A percentile compares a stretch with the other conserved stretches of the same genome.
Evolutionary conservation across 2,329 filamentous ascomycete genomes (phyloP).

Genomic region (Aspergillus eucalypticola): DNA sequence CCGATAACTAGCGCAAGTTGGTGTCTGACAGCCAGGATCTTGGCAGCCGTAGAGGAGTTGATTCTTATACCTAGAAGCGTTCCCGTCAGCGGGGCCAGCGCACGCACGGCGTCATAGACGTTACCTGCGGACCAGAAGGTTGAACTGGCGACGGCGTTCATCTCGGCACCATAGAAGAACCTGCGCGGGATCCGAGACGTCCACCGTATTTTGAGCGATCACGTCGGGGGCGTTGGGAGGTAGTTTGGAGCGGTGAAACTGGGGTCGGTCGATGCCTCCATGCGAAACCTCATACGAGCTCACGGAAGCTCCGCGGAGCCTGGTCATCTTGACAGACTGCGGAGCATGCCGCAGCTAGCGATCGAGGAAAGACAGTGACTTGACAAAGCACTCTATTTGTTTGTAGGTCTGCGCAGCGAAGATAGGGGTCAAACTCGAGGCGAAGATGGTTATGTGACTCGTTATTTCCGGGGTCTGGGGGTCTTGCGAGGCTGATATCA

Average conservation of each 20-base stretch:
- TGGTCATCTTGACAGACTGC: slow-evolving; percentile 38
- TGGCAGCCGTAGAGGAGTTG: slow-evolving; percentile 84
- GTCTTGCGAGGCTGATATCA: background rate
- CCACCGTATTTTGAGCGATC: slow-evolving; percentile 42
- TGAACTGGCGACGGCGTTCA: slow-evolving; percentile 47
- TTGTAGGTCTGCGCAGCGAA: background rate
- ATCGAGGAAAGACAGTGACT: background rate
- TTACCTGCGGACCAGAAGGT: slow-evolving; percentile 67
- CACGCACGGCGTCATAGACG: slow-evolving; percentile 23
- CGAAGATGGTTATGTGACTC: background rate
- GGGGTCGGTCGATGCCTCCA: slow-evolving; percentile 29
- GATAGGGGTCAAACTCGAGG: background rate
- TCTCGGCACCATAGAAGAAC: slow-evolving; percentile 43
- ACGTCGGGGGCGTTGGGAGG: slow-evolving; percentile 43
- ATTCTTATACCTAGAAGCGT: slow-evolving; percentile 63
- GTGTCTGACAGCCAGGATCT: slow-evolving; percentile 65
- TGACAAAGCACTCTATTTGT: background rate
- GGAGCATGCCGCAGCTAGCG: slow-evolving; percentile 30
- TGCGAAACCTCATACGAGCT: slow-evolving; percentile 33
- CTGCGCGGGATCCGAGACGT: slow-evolving; percentile 38
- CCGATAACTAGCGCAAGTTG: slow-evolving; percentile 79
- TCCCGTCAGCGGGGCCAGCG: slow-evolving; percentile 9
- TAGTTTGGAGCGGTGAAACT: slow-evolving; percentile 40
- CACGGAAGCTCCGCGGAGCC: slow-evolving; percentile 44
- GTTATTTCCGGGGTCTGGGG: background rate